A percentile compares a stretch with the other conserved stretches of the same genome.
These are phyloP conservation scores for Verticillium zaregamsianum DNA, from an alignment of 2,329 filamentous ascomycete genomes.

Conservation along the genomic window DNA sequence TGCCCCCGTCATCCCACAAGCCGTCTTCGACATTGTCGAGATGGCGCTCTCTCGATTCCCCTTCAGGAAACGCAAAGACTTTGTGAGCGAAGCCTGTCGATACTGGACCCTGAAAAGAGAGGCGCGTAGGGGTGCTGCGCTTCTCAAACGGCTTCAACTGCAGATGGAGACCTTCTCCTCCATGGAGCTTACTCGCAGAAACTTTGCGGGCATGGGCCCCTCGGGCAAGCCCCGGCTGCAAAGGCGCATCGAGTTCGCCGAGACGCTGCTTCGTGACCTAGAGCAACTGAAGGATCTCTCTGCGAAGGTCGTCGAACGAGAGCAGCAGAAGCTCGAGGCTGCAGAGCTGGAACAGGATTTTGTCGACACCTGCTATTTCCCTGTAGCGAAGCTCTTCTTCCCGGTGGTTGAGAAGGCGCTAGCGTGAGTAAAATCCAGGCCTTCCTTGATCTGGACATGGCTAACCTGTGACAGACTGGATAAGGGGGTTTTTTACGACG, in stretches of 20 bases:
- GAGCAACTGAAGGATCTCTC: constrained; percentile 69
- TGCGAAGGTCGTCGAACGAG: constrained; percentile 68
- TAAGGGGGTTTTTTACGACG: constrained; percentile 54
- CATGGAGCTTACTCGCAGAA: constrained; percentile 92
- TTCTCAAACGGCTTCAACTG: constrained; percentile 88
- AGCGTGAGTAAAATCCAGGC: constrained; percentile 55
- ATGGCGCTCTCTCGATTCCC: constrained; percentile 77
- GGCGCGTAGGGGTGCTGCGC: constrained; percentile 81
- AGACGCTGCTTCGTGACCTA: constrained; percentile 71
- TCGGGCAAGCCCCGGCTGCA: constrained; percentile 73
- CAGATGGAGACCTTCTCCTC: constrained; percentile 96
- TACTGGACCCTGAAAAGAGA: constrained; percentile 98
- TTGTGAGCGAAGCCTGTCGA: constrained; percentile 85
- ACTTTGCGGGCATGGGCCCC: constrained; percentile 93
- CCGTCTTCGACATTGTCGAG: constrained; percentile 82
- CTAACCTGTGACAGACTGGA: constrained; percentile 55
- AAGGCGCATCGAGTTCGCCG: constrained; percentile 83
- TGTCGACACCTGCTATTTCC: constrained; percentile 89
- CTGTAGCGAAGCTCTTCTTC: constrained; percentile 70
- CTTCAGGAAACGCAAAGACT: constrained; percentile 81
- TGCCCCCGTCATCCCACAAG: constrained; percentile 87
- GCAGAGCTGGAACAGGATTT: constrained; percentile 73
- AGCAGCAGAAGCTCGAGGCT: constrained; percentile 72
- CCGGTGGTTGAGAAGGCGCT: constrained; percentile 78
- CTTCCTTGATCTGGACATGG: constrained; percentile 13